Evolutionary conservation across 2,329 filamentous ascomycete species (phyloP).

Genomic region (Karstenula rhodostoma): DNA sequence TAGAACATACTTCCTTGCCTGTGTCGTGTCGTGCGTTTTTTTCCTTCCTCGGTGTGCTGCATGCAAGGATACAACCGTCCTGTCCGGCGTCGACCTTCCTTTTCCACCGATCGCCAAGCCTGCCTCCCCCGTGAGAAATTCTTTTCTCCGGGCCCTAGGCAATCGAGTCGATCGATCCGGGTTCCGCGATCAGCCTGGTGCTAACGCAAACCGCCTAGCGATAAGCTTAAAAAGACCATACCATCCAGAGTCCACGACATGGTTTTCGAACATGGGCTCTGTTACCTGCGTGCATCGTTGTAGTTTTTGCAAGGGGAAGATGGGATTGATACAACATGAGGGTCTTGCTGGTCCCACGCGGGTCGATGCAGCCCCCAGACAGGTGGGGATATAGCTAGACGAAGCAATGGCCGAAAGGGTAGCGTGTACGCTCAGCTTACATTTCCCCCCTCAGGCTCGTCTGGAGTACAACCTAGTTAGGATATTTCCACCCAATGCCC

Average conservation of each 20-base stretch:
- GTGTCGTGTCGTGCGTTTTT: too few relatives aligned
- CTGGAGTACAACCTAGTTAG: not conserved
- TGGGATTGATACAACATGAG: too few relatives aligned
- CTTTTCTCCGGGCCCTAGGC: constrained; percentile 8
- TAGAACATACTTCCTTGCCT: not conserved
- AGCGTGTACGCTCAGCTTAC: not conserved
- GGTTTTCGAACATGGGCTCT: too few relatives aligned
- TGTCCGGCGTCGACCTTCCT: not conserved
- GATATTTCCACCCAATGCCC: too few relatives aligned
- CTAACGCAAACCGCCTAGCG: not conserved
- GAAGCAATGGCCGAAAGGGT: not conserved
- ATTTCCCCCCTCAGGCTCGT: not conserved
- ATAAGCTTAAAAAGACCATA: constrained; percentile 5
- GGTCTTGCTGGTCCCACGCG: not conserved
- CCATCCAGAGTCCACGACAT: too few relatives aligned
- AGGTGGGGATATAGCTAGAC: not conserved
- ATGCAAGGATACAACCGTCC: too few relatives aligned
- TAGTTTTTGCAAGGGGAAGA: too few relatives aligned
- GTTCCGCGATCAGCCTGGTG: not conserved
- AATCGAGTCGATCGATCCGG: not conserved
- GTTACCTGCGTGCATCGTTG: too few relatives aligned
- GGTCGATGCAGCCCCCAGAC: not conserved
- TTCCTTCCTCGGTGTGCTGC: too few relatives aligned
- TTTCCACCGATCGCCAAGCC: constrained; percentile 2
- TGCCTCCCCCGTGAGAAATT: not conserved